phyloP scores from a whole-genome alignment of 2,329 filamentous ascomycete genomes.

The Colletotrichum tofieldiae region DNA sequence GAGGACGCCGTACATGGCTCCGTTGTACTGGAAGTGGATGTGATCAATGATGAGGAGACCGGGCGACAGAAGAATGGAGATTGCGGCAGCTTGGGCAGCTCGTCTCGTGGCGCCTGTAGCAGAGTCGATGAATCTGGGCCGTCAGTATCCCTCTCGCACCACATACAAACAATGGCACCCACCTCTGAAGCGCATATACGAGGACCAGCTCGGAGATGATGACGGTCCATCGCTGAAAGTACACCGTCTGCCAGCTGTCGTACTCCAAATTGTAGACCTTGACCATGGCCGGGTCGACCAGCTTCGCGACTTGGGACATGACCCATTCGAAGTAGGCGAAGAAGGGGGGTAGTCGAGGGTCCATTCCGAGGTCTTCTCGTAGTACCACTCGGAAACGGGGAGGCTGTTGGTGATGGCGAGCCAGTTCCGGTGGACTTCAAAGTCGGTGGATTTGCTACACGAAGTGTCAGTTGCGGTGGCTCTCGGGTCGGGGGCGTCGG shows the following conservation, averaged over 20 bases:
- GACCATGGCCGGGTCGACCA: slow-evolving; percentile 87
- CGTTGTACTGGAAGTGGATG: slow-evolving; percentile 99
- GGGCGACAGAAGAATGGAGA: slow-evolving; percentile 92
- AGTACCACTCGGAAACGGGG: slow-evolving; percentile 92
- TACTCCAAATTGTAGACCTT: slow-evolving; percentile 85
- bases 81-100: slow-evolving; percentile 86
- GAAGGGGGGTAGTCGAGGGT: slow-evolving; percentile 99
- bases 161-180: neutral
- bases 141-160: slow-evolving; percentile 5
- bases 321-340: slow-evolving; percentile 98
- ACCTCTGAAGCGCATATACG: slow-evolving; percentile 86
- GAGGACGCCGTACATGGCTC: slow-evolving; percentile 92
- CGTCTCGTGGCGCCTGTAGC: slow-evolving; percentile 76
- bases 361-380: slow-evolving; percentile 98
- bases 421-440: slow-evolving; percentile 99
- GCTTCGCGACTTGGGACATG: slow-evolving; percentile 84
- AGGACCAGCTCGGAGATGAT: slow-evolving; percentile 88
- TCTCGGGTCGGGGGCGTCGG: slow-evolving; percentile 13
- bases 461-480: slow-evolving; percentile 41
- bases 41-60: slow-evolving; percentile 98
- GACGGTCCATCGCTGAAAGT: slow-evolving; percentile 93
- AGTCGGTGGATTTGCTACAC: slow-evolving; percentile 95
- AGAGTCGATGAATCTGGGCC: slow-evolving; percentile 79
- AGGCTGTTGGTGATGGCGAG: slow-evolving; percentile 94
- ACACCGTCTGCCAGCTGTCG: slow-evolving; percentile 93